Evolutionary conservation across 2,329 filamentous ascomycete genomes (phyloP).

Genomic region (Periconia sp.): DNA sequence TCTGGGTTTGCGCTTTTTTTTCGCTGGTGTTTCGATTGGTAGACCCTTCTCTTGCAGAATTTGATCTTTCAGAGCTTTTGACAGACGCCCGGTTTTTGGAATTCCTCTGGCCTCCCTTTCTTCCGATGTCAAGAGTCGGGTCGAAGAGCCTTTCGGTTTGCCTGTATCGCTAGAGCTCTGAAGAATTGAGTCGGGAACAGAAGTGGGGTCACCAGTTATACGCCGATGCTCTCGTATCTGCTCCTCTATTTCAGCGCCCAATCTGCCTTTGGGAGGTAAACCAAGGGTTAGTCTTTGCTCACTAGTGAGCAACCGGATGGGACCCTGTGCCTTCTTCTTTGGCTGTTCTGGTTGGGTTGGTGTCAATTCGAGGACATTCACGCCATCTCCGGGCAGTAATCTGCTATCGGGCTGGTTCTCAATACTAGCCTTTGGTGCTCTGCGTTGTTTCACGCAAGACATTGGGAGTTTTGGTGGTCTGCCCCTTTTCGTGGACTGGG

Average conservation of each 20-base stretch:
- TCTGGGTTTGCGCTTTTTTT: constrained; percentile 16
- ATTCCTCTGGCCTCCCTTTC: constrained; percentile 28
- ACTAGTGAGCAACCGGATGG: neutral
- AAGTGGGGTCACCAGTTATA: constrained; percentile 18
- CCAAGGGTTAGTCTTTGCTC: neutral
- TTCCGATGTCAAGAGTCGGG: constrained; percentile 29
- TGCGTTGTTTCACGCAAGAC: neutral
- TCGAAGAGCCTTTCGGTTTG: neutral
- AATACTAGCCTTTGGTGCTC: neutral
- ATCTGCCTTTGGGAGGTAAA: neutral
- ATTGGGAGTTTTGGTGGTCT: neutral
- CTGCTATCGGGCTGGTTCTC: neutral
- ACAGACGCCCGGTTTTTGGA: constrained; percentile 25
- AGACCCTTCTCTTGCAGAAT: constrained; percentile 19
- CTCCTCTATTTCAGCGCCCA: constrained; percentile 1
- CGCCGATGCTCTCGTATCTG: constrained; percentile 30
- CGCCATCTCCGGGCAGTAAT: neutral
- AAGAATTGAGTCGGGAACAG: constrained; percentile 21
- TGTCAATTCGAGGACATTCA: neutral
- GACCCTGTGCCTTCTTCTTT: neutral
- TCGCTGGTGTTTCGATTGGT: constrained; percentile 3
- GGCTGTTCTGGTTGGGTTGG: neutral
- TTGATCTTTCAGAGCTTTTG: constrained; percentile 23
- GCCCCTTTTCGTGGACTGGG: neutral
- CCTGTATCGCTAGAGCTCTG: constrained; percentile 2